Evolutionary conservation across 2,329 filamentous ascomycete genomes (phyloP).

Genomic region (Neopestalotiopsis sp.): DNA sequence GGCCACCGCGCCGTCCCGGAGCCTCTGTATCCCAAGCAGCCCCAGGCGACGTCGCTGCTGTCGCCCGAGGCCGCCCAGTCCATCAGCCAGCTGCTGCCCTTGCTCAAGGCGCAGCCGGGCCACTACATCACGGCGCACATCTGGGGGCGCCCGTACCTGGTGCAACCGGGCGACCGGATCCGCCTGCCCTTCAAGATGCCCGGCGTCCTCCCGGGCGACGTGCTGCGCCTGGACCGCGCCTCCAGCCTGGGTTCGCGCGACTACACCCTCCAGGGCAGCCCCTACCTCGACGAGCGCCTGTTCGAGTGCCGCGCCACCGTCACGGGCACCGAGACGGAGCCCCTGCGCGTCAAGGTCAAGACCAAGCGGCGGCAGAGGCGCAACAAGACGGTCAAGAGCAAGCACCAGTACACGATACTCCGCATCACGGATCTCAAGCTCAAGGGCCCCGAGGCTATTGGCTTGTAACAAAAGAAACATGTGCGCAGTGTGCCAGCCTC

Average conservation of each 20-base stretch:
- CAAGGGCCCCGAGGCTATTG: constrained; percentile 19
- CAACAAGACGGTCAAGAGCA: constrained; percentile 80
- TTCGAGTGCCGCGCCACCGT: constrained; percentile 88
- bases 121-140: constrained; percentile 85
- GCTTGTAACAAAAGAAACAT: not conserved
- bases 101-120: constrained; percentile 73
- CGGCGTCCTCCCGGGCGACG: constrained; percentile 78
- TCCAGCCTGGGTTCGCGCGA: constrained; percentile 84
- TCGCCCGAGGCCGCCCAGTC: constrained; percentile 58
- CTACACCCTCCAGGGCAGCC: constrained; percentile 82
- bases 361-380: constrained; percentile 79
- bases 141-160: constrained; percentile 79
- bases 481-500: too few relatives aligned
- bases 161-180: constrained; percentile 76
- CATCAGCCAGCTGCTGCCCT: constrained; percentile 63
- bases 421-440: constrained; percentile 83
- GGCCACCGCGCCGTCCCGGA: constrained; percentile 10
- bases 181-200: constrained; percentile 83
- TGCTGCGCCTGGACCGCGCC: constrained; percentile 87
- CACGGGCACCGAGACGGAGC: constrained; percentile 82
- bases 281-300: constrained; percentile 82
- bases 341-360: constrained; percentile 78
- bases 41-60: constrained; percentile 31
- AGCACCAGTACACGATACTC: constrained; percentile 88
- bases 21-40: constrained; percentile 22